Evolutionary conservation across 208 protist species (phyloP).

Genomic region (Lotmaria passim): DNA sequence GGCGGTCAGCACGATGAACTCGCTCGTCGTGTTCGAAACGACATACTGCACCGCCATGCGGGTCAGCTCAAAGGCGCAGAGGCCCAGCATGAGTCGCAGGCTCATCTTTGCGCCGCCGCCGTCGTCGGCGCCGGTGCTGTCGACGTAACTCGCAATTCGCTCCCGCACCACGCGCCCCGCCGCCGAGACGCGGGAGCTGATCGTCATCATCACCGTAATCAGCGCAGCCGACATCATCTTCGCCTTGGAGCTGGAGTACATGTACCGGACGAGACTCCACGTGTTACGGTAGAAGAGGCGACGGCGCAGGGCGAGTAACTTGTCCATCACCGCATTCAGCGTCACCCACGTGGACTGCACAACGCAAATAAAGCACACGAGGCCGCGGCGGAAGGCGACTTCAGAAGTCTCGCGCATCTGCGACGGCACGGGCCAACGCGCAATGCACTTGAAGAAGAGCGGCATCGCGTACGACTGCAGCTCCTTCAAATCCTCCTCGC

Average conservation of each 20-base stretch:
- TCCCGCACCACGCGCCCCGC: slow-evolving; percentile 45
- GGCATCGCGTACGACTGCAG: slow-evolving; percentile 35
- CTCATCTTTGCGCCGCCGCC: slow-evolving; percentile 7
- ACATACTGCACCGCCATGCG: slow-evolving; percentile 45
- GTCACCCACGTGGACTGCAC: slow-evolving; percentile 41
- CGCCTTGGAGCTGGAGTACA: slow-evolving; percentile 45
- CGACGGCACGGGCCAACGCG: slow-evolving; percentile 37
- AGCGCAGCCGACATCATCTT: slow-evolving; percentile 47
- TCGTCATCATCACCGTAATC: slow-evolving; percentile 49
- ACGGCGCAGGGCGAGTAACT: slow-evolving; percentile 34
- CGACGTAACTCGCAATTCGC: slow-evolving; percentile 31
- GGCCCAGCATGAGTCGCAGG: slow-evolving; percentile 16
- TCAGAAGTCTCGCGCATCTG: slow-evolving; percentile 30
- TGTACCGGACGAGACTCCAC: slow-evolving; percentile 52
- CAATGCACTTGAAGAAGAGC: slow-evolving; percentile 47
- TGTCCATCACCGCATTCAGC: slow-evolving; percentile 34
- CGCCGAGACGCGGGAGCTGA: slow-evolving; percentile 47
- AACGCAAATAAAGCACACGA: slow-evolving; percentile 35
- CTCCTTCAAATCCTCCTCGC: slow-evolving; percentile 46
- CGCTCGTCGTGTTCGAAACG: slow-evolving; percentile 42
- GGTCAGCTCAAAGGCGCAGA: slow-evolving; percentile 56
- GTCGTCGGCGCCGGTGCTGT: slow-evolving; percentile 4
- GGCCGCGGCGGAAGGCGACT: slow-evolving; percentile 13
- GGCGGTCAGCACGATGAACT: slow-evolving; percentile 54
- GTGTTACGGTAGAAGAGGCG: slow-evolving; percentile 44